Evolutionary conservation across 805 yeast genomes (phyloP).

Genomic region (Wickerhamomyces chaumierensis): DNA sequence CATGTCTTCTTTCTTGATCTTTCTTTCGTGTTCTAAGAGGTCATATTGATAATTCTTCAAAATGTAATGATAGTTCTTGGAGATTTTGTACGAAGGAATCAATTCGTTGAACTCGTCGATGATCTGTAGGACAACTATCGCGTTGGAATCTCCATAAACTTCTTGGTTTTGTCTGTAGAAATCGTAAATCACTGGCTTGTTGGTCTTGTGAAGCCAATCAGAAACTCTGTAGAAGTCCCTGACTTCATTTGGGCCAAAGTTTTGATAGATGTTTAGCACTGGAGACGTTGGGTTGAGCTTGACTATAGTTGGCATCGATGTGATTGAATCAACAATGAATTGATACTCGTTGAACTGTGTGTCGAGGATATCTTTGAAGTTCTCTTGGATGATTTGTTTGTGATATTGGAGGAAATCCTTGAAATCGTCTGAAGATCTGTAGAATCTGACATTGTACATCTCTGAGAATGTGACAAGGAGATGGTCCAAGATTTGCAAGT

Average conservation of each 20-base stretch:
- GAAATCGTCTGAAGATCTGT: constrained; percentile 33
- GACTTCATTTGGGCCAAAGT: constrained; percentile 52
- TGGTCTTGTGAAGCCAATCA: constrained; percentile 33
- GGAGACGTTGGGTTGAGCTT: constrained; percentile 48
- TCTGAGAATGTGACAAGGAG: constrained; percentile 49
- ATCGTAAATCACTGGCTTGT: constrained; percentile 42
- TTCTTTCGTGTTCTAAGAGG: background rate
- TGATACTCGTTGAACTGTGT: constrained; percentile 33
- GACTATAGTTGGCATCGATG: constrained; percentile 52
- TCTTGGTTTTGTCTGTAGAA: constrained; percentile 21
- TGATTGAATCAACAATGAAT: constrained; percentile 38
- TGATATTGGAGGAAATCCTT: constrained; percentile 29
- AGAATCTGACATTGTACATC: constrained; percentile 44
- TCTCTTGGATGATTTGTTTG: constrained; percentile 21
- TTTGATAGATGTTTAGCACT: constrained; percentile 42
- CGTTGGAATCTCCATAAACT: background rate
- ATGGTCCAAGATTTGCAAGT: constrained; percentile 47
- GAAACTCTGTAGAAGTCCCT: constrained; percentile 37
- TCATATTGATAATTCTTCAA: background rate
- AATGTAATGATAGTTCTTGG: background rate
- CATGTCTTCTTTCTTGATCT: background rate
- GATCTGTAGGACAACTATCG: background rate
- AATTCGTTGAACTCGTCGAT: background rate
- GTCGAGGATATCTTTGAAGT: constrained; percentile 31
- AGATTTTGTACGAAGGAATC: background rate